Percentiles rank a stretch among this genome's conserved stretches.
Evolutionary conservation across 805 yeast species (phyloP).

Genomic region (Zygoascus bituminiphila): DNA sequence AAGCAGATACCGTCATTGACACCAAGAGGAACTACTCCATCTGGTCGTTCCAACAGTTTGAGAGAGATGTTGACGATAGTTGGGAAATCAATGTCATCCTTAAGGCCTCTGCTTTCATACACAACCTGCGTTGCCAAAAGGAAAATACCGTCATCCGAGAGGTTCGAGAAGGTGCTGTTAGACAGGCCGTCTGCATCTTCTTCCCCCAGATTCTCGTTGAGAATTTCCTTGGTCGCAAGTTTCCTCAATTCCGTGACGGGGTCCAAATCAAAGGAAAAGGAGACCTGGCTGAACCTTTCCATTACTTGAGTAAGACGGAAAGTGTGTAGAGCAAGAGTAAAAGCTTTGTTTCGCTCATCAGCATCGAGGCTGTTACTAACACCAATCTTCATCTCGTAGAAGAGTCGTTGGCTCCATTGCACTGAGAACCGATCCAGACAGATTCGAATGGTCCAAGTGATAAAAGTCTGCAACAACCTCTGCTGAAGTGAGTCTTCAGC

Average conservation of each 20-base stretch:
- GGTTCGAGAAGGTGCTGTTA: conserved; percentile 13
- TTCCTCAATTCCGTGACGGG: conserved; percentile 24
- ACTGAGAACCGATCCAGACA: conserved; percentile 26
- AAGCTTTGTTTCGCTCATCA: not conserved
- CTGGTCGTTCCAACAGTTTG: conserved; percentile 13
- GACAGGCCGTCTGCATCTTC: conserved; percentile 1
- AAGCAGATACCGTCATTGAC: conserved; percentile 28
- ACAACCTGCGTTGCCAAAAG: conserved; percentile 27
- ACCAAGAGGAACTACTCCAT: conserved; percentile 25
- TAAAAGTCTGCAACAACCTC: conserved; percentile 51
- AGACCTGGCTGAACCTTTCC: conserved; percentile 41
- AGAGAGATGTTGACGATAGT: conserved; percentile 17
- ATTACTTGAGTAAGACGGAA: conserved; percentile 28
- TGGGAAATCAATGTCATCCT: conserved; percentile 12
- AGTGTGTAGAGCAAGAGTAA: conserved; percentile 9
- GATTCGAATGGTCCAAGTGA: conserved; percentile 45
- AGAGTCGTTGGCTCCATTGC: conserved; percentile 27
- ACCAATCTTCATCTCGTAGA: conserved; percentile 27
- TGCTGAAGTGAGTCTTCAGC: conserved; percentile 45
- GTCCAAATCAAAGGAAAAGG: conserved; percentile 60
- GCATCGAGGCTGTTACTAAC: conserved; percentile 13
- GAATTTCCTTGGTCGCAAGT: conserved; percentile 35
- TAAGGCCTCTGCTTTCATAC: conserved; percentile 19
- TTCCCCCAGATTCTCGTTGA: conserved; percentile 14
- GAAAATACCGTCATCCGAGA: conserved; percentile 28